Evolutionary conservation across 2,329 filamentous ascomycete species (phyloP), one percentile per base, ranked within the genome.

Genomic region (Talaromyces sp.): DNA sequence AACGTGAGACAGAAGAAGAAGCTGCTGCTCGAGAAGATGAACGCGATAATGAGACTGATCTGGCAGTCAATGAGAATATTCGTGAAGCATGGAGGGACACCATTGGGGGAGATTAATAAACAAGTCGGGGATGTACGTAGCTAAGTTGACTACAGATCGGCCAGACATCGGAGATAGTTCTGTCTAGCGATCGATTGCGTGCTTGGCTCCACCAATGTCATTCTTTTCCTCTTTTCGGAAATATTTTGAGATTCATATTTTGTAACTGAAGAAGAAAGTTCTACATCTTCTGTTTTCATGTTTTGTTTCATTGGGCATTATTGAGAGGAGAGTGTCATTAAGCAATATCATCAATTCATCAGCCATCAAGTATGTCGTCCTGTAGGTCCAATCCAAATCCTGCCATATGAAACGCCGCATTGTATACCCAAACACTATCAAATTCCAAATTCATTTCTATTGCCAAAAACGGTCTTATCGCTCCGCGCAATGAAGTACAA

Each of bases 131-230:
- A 21, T 43, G 21, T 22, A n/a, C n/a, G 37, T 3, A 8, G 28
- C 13, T 17, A 31, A n/a, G 41, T n/a, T 46, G 43, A 22, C 28
- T 8, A 39, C 13, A 17, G 35, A 21, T 45, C 53, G 53, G 53
- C 25, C 22, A 36, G 40, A 25, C 37, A 55, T 46, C 53, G 53
- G 53, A 43, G 25, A n/a, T 19, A n/a, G n/a, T n/a, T n/a, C n/a
- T n/a, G n/a, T n/a, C n/a, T n/a, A n/a, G 22, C 15, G 53, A 31
- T 40, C 19, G 37, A 55, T 55, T 31, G 53, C 53, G 53, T 55
- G 53, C 53, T 55, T 46, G 19, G 19, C 52, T 45, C 52, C 39
- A 54, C 52, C 6, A 17, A 17, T 11, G 33, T 37, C 22, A 9
- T 25, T 40, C 25, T 37, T 43, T 53, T 53, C 22, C 51, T 21